Evolutionary conservation across 2,329 filamentous ascomycete species (phyloP).

Genomic region (Fusarium oligoseptatum): DNA sequence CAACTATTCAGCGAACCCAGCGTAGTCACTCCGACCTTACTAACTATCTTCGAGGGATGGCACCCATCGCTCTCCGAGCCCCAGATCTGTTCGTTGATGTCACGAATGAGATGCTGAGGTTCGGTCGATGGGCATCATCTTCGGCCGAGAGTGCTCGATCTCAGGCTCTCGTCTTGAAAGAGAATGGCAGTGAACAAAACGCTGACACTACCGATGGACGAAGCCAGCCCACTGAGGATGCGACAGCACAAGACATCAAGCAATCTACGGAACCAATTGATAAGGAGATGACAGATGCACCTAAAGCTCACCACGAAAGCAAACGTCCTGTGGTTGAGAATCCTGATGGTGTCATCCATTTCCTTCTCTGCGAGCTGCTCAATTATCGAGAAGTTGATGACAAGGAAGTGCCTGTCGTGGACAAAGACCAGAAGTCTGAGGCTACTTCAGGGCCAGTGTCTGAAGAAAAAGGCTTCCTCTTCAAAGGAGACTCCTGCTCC

Average conservation of each 20-base stretch:
- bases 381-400: constrained; percentile 95
- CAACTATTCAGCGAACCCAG: constrained; percentile 62
- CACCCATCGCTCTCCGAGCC: constrained; percentile 82
- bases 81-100: constrained; percentile 90
- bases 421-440: constrained; percentile 58
- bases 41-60: constrained; percentile 81
- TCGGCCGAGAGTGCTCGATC: constrained; percentile 50
- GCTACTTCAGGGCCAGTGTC: constrained; percentile 48
- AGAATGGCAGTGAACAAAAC: constrained; percentile 43
- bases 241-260: constrained; percentile 63
- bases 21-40: constrained; percentile 75
- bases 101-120: constrained; percentile 85
- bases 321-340: constrained; percentile 91
- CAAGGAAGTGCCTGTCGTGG: constrained; percentile 68
- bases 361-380: constrained; percentile 90
- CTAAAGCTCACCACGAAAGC: constrained; percentile 74
- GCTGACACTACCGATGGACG: constrained; percentile 26
- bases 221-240: constrained; percentile 25
- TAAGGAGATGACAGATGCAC: constrained; percentile 72
- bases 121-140: constrained; percentile 70
- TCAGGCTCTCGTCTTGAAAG: constrained; percentile 59
- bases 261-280: constrained; percentile 70
- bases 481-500: constrained; percentile 47
- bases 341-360: constrained; percentile 95
- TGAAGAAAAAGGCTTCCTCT: constrained; percentile 45